Evolutionary conservation across 768 basidiomycete genomes (phyloP).

Genomic region (Russula dissimulans): DNA sequence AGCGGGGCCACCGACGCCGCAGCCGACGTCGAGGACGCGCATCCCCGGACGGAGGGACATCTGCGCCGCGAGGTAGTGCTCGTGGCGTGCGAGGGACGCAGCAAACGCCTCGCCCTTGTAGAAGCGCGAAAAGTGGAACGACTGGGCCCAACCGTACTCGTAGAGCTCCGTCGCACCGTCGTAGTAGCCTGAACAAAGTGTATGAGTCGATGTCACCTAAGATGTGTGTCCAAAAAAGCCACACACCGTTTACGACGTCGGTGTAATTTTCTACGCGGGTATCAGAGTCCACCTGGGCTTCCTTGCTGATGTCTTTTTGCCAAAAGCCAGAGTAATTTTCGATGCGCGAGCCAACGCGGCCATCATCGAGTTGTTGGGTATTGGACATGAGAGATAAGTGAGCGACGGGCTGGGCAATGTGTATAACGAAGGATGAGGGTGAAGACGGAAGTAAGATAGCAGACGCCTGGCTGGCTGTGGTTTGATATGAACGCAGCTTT

Average conservation of each 20-base stretch:
- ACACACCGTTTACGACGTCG: conserved; percentile 87
- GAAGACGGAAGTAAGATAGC: background rate
- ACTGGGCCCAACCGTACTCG: conserved; percentile 87
- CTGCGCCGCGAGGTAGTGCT: conserved; percentile 90
- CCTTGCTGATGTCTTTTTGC: conserved; percentile 71
- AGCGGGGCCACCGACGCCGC: conserved; percentile 96
- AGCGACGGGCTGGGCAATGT: background rate
- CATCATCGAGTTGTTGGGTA: conserved; percentile 23
- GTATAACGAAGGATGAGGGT: background rate
- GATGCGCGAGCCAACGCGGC: conserved; percentile 47
- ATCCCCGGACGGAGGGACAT: conserved; percentile 83
- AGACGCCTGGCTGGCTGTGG: background rate
- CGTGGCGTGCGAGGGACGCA: conserved; percentile 81
- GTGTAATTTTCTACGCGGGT: conserved; percentile 76
- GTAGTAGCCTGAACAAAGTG: conserved; percentile 63
- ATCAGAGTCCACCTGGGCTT: conserved; percentile 54
- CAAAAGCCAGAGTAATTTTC: conserved; percentile 87
- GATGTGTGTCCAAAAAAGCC: conserved; percentile 19
- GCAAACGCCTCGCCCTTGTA: conserved; percentile 80
- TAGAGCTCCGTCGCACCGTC: conserved; percentile 94
- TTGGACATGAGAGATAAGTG: conserved; percentile 2
- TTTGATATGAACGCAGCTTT: no score
- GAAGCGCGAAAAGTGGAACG: conserved; percentile 97
- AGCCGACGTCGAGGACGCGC: conserved; percentile 96
- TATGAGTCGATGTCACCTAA: background rate